Evolutionary conservation across 345 rosid species (phyloP).

Genomic region (sweet orange (Citrus sinensis)): DVS_A1.0 CM039167.1:3184501-3185000

Average conservation of each 20-base stretch:
- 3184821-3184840: constrained; percentile 26
- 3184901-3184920: constrained; percentile 48
- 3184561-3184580: background rate
- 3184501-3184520: constrained; percentile 52
- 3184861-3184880: constrained; percentile 44
- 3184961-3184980: constrained; percentile 50
- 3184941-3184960: constrained; percentile 54
- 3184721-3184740: constrained; percentile 57
- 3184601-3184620: background rate
- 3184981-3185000: constrained; percentile 65
- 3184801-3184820: constrained; percentile 45
- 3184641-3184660: constrained; percentile 34
- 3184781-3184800: constrained; percentile 51
- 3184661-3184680: constrained; percentile 73
- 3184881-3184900: constrained; percentile 70
- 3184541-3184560: constrained; percentile 39
- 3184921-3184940: constrained; percentile 40
- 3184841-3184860: constrained; percentile 58
- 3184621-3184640: background rate
- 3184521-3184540: constrained; percentile 64
- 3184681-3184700: constrained; percentile 59
- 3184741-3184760: constrained; percentile 44
- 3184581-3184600: background rate
- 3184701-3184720: constrained; percentile 57
- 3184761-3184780: constrained; percentile 40